Base-by-base conservation (phyloP, 1,139 yeast genomes). In the Geotrichum klebahnii region DNA sequence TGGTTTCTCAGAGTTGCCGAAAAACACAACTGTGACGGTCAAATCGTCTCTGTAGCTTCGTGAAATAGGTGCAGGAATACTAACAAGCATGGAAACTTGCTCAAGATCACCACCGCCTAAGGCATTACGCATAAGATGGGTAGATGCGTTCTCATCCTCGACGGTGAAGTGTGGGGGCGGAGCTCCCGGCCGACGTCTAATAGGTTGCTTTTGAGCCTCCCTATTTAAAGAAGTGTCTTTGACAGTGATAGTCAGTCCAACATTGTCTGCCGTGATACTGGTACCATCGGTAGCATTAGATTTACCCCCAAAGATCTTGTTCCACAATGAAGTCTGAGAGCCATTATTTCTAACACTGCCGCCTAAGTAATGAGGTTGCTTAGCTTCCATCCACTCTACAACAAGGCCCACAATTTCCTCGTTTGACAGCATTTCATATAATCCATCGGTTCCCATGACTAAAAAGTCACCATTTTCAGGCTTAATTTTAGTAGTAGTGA, bases 361-460 rank as follows among this genome's bases (percentile, higher is more conserved):
- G 19, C 54, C 23, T 4, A 77, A 67, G 38, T 72, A 73, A 48
- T 78, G 76, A 1, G 84, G 77, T 57, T 82, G 80, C 61, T 83
- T 82, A 56, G 77, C 76, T 61, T 87, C 90, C 79, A 89, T 82
- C 98, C 99, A 92, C 64, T 84, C 84, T 12, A 88, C 95, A 14
- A 92, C 98, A 38, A 92, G 73, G 2, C 92, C 90, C 12, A 89
- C 92, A 52, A 92, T 89, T 64, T 92, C 97, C 63, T 88, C 96
- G 66, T 90, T 90, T 19, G 94, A 79, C 53, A 92, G 75, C 81
- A 92, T 78, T 66, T 94, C 98, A 66, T 84, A 94, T 47, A 92
- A 73, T 0, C 98, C 99, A 69, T 92, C 99, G n/a, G 95, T 82
- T 0, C 94, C 98, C 79, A 94, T 74, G 19, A 94, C 96, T 68